Percentiles rank a stretch among this genome's conserved stretches.
Conservation (phyloP, 768 basidiomycete genomes). For the Clitopilus hobsonii region DNA sequence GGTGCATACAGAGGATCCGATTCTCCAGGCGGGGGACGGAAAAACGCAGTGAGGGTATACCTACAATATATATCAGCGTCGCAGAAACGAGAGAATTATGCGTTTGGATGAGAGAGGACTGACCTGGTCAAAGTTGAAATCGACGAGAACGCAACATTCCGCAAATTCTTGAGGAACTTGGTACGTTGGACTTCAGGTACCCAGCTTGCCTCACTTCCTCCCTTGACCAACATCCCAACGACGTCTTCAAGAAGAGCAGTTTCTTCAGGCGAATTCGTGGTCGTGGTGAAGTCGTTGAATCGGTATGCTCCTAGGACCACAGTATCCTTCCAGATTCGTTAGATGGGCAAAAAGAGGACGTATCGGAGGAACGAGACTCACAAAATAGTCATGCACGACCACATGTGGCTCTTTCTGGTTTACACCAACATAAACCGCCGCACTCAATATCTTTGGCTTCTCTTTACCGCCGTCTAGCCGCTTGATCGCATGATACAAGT, state of each 20-base stretch:
- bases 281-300: conserved; percentile 32
- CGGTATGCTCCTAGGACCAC: conserved; percentile 51
- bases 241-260: conserved; percentile 38
- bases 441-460: conserved; percentile 49
- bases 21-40: conserved; percentile 38
- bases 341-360: not conserved
- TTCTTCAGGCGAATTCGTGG: conserved; percentile 38
- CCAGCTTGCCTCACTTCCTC: conserved; percentile 41
- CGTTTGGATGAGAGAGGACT: conserved; percentile 1
- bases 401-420: conserved; percentile 42
- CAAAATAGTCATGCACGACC: conserved; percentile 49
- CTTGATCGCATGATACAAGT: conserved; percentile 52
- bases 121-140: conserved; percentile 45
- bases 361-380: conserved; percentile 21
- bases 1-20: conserved; percentile 29
- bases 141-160: conserved; percentile 55
- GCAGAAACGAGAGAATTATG: not conserved
- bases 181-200: conserved; percentile 57
- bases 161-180: conserved; percentile 62
- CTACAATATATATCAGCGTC: conserved; percentile 19
- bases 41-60: conserved; percentile 45
- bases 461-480: conserved; percentile 31
- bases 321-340: conserved; percentile 35
- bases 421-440: conserved; percentile 49
- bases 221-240: conserved; percentile 35